Evolutionary conservation across 257 asterid genomes (phyloP), one percentile per base, ranked within the genome.

Genomic region (Jacaranda copaia): DNA sequence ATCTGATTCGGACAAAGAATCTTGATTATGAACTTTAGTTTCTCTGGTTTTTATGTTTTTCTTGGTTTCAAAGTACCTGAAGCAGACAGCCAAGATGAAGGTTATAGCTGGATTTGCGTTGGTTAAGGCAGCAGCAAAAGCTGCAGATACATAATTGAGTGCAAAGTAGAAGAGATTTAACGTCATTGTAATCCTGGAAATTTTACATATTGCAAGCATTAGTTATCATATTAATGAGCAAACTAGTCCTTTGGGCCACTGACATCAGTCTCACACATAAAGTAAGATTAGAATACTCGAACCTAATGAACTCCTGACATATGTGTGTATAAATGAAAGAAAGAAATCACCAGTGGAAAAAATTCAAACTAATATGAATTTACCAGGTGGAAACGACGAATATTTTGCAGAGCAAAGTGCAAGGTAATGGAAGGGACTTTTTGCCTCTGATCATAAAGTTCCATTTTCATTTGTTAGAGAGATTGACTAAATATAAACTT

Each of bases 61-160:
- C 59, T 53, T 53, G 59, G 19, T 53, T 53, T 53, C 6, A 11
- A 1, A 1, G 2, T 36, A 75, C 79, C 79, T 48, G 62, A 75
- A 64, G 73, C 71, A 64, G 65, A 75, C 65, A 35, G 79, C 72
- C 4, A 74, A 51, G 32, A 51, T 18, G 72, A 74, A 74, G 2
- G 72, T 74, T 19, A 74, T 51, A 72, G 72, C 72, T 13, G 72
- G 79, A 8, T 60, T 82, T 6, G 67, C 72, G 69, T 80, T 85
- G 63, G 82, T 77, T 19, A 82, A 60, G 60, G 85, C 87, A 8
- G 80, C 68, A 13, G 87, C 89, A 58, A 82, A 85, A 36, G 87
- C 80, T 60, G 89, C 87, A 9, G 89, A 74, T 3, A 81, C 81
- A 32, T 77, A 85, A 13, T 77, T 85, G 70, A 85, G 76, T 5